Evolutionary conservation across 805 yeast genomes (phyloP), one percentile per base, ranked within the genome.

Genomic region (Starmerella floris): DNA sequence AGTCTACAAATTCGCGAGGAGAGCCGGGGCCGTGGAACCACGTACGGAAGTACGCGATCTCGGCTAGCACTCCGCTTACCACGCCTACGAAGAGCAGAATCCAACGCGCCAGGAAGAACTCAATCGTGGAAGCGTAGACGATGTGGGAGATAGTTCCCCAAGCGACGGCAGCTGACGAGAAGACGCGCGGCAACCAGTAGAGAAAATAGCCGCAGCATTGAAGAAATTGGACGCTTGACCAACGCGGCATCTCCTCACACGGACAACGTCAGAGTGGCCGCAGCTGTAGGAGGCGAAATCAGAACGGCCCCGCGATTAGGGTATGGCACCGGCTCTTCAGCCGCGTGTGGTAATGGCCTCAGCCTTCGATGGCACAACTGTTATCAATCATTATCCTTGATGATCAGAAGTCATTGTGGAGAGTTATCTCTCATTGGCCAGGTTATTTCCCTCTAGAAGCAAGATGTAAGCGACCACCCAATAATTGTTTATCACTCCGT

Each of bases 1-100:
- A 45, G 28, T 53, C 55, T 9, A 41, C 32, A 28, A 47, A 34
- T 34, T 58, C 61, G 19, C 52, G 40, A 17, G 67, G 66, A 16
- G 62, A 55, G 6, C 65, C 62, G 5, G 62, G 56, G 4, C 65
- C 65, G 5, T 42, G 45, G 5, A 36, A 8, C 28, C 58, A 55
- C n/a, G 56, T 49, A 32, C 44, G 42, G 37, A 42, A 40, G 48
- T 63, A 62, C 23, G 60, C 45, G 8, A 48, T 23, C 23, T 51
- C 43, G 13, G 58, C 51, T 33, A 52, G 32, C 8, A 37, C 38
- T 40, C 59, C 59, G 19, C 50, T 21, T 5, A 43, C 5, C 1
- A 45, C 25, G 22, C 57, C 62, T 3, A 49, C n/a, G 5, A 47
- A 20, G 3, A 42, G 45, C 23, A 50, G 27, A 2, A 50, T 11